Percentiles rank a stretch among this genome's conserved stretches.
Evolutionary conservation across 2,329 filamentous ascomycete species (phyloP).

Genomic region (Incumbomyces delicatus): DNA sequence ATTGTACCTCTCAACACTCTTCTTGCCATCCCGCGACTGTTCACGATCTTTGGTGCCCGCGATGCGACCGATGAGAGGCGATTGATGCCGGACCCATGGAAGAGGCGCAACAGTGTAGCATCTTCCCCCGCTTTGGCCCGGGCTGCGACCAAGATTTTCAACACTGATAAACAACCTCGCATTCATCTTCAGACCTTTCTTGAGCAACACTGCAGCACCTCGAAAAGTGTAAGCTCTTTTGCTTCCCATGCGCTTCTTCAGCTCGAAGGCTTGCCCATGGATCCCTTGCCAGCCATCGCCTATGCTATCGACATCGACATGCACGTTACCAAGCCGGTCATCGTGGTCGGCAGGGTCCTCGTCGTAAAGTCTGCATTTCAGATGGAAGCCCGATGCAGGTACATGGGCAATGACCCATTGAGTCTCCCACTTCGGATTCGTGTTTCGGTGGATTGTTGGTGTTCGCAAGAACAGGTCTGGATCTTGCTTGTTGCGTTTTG

Average conservation of each 20-base stretch:
- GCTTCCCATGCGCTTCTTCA: conserved; percentile 77
- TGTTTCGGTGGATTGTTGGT: conserved; percentile 60
- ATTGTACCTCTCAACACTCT: conserved; percentile 35
- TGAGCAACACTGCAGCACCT: conserved; percentile 55
- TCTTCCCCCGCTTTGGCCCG: conserved; percentile 54
- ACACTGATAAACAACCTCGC: conserved; percentile 64
- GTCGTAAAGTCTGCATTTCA: conserved; percentile 83
- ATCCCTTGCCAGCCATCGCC: conserved; percentile 60
- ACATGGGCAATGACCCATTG: conserved; percentile 85
- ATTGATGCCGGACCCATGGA: conserved; percentile 73
- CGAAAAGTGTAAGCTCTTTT: conserved; percentile 76
- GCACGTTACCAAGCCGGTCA: conserved; percentile 79
- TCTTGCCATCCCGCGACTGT: conserved; percentile 37
- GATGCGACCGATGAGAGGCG: conserved; percentile 76
- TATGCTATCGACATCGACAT: conserved; percentile 53
- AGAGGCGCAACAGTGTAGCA: conserved; percentile 72
- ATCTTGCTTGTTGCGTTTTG: conserved; percentile 75
- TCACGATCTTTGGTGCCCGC: conserved; percentile 59
- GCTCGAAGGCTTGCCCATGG: conserved; percentile 53
- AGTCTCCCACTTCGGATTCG: conserved; percentile 70
- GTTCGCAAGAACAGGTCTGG: conserved; percentile 66
- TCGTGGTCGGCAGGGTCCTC: conserved; percentile 81
- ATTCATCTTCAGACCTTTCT: conserved; percentile 54
- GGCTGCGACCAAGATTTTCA: conserved; percentile 65
- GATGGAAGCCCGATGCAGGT: conserved; percentile 65